These are phyloP conservation scores for Salix viminalis DNA, from an alignment of 345 rosid genomes.

Conservation along the genomic window DNA sequence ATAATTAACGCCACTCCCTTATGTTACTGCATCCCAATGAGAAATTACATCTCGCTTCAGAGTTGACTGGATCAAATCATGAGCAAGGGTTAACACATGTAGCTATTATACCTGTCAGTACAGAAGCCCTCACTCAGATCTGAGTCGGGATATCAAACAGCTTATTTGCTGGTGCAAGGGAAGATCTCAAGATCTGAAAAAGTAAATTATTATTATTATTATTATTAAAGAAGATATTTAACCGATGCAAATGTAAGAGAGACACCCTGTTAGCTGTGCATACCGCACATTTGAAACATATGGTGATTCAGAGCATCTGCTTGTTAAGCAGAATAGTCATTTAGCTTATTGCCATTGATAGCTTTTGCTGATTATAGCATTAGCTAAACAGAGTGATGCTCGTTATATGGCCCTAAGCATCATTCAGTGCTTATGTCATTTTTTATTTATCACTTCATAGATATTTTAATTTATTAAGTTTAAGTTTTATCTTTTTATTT, in stretches of 20 bases:
- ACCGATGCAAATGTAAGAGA: conserved; percentile 88
- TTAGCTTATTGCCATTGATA: neutral
- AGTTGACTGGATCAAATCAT: neutral
- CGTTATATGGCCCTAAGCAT: neutral
- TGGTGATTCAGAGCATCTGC: neutral
- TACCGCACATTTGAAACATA: neutral
- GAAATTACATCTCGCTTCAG: neutral
- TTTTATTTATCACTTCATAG: too few relatives aligned
- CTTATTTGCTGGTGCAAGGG: conserved; percentile 86
- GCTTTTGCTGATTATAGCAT: neutral
- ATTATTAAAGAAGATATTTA: conserved; percentile 5
- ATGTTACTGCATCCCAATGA: neutral
- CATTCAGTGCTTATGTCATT: neutral
- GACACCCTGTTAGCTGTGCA: conserved; percentile 82
- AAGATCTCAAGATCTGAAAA: conserved; percentile 61
- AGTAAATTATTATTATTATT: too few relatives aligned
- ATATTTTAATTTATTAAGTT: too few relatives aligned
- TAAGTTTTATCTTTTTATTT: too few relatives aligned
- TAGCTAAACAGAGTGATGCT: neutral
- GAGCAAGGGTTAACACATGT: neutral
- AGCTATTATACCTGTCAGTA: conserved; percentile 58
- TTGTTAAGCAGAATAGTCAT: conserved; percentile 1
- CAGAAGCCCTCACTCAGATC: conserved; percentile 94
- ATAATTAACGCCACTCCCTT: neutral
- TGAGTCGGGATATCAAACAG: conserved; percentile 90